A percentile compares a stretch with the other conserved stretches of the same genome.
Conservation (phyloP, 78 protist species). For the Parvularia atlantis region DNA sequence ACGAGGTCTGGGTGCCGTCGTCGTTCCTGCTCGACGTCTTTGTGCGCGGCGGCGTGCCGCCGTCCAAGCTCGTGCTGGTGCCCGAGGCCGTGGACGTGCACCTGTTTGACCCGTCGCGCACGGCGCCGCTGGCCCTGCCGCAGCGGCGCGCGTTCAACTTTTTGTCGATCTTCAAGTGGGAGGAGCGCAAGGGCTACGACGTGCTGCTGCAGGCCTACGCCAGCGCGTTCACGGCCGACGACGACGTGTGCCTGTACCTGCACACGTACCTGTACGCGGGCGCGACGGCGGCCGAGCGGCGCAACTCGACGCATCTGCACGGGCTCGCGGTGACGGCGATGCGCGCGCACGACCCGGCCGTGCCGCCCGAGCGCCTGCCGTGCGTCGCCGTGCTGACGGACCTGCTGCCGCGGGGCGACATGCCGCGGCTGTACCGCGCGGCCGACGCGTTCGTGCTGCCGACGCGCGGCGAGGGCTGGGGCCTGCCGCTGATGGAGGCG, state of each 20-base stretch:
- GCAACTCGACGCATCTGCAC: too few species aligned
- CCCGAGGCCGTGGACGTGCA: conserved; percentile 40
- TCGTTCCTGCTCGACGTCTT: conserved; percentile 20
- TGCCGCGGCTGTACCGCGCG: too few species aligned
- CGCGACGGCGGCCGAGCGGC: too few species aligned
- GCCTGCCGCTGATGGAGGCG: too few species aligned
- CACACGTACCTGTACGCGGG: conserved; percentile 18
- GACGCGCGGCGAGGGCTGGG: too few species aligned
- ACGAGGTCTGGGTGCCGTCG: conserved; percentile 56
- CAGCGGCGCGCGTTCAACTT: conserved; percentile 9
- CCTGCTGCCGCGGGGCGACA: too few species aligned
- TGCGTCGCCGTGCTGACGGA: too few species aligned
- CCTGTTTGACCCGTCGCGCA: conserved; percentile 25
- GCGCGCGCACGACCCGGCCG: too few species aligned
- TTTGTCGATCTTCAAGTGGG: conserved; percentile 28
- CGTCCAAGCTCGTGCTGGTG: conserved; percentile 5
- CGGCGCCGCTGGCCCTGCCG: not conserved
- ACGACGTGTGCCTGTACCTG: not conserved
- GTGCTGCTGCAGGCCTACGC: conserved; percentile 15
- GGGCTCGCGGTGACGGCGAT: too few species aligned
- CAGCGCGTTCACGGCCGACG: conserved; percentile 7
- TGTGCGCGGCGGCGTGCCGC: conserved; percentile 1
- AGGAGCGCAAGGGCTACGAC: conserved; percentile 28
- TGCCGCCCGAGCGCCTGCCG: too few species aligned
- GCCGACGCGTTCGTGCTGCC: too few species aligned